Evolutionary conservation across 129 eudicot species (phyloP).

Genomic region (Smallanthus sonchifolius): DNA sequence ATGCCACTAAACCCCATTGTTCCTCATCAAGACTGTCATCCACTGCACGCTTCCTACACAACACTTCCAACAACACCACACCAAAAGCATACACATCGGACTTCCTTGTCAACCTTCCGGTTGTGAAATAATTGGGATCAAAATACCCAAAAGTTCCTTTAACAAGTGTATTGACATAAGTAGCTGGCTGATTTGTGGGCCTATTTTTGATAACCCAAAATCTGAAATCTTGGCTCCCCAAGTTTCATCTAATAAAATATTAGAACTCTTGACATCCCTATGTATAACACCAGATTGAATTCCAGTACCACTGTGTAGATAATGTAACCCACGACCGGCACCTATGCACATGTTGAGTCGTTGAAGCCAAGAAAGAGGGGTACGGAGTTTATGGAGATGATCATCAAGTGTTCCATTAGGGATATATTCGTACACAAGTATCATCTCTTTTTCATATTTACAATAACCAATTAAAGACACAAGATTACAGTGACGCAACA

Average conservation of each 20-base stretch:
- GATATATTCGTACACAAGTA: too few species aligned
- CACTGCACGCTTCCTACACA: conserved; percentile 23
- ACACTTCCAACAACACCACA: conserved; percentile 24
- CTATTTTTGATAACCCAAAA: conserved; percentile 12
- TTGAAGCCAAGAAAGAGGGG: conserved; percentile 21
- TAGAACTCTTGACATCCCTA: conserved; percentile 22
- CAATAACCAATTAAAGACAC: too few species aligned
- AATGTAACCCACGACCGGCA: conserved; percentile 10
- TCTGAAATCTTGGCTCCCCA: conserved; percentile 23
- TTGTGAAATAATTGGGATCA: background rate
- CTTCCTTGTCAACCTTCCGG: conserved; percentile 20
- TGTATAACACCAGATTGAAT: conserved; percentile 3
- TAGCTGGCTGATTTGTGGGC: too few species aligned
- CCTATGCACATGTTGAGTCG: conserved; percentile 23
- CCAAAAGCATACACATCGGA: conserved; percentile 24
- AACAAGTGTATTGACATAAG: background rate
- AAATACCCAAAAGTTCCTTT: background rate
- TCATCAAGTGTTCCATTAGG: conserved; percentile 33
- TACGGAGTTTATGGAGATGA: conserved; percentile 27
- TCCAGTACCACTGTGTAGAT: conserved; percentile 20
- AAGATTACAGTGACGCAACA: too few species aligned
- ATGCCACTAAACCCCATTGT: conserved; percentile 7
- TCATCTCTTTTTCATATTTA: too few species aligned
- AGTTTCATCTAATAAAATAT: conserved; percentile 12
- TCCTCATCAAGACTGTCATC: conserved; percentile 9